Evolutionary conservation across 495 filamentous ascomycete species (phyloP), one percentile per base, ranked within the genome.

Genomic region (Tirmania nivea): DNA sequence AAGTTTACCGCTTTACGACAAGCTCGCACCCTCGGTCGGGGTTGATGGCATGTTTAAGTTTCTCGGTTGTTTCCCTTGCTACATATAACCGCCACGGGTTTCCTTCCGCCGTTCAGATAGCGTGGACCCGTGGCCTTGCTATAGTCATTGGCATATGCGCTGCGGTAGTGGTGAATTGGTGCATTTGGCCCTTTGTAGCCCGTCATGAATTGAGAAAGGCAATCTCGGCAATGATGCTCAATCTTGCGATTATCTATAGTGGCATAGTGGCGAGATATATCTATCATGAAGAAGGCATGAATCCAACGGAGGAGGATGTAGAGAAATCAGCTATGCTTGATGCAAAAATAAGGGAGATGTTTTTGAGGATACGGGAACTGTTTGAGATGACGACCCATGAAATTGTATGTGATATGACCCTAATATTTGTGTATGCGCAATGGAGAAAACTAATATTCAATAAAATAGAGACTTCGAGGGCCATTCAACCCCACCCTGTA

Each of bases 111-210:
- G 60, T 62, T 14, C 62, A 59, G n/a, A 65, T 74, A 12, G 69
- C 73, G 8, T 73, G 69, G 63, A 70, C 68, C 16, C 62, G 70
- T 36, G 74, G 73, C 4, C 52, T 69, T 5, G 69, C 72, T 2
- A 68, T 78, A 56, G 63, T 75, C 1, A 55, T 73, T 35, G 75
- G 75, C 0, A 67, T 75, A 25, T 67, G 74, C 0, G 66, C 69
- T 0, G 70, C 75, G 3, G 63, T 78, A 16, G 54, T 73, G 1
- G 67, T 76, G 10, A 78, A 77, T 58, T 78, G 74, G 75, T 51
- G 75, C 8, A 65, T 78, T 17, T 78, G 75, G 75, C 75, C 75
- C 42, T 78, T 78, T 49, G 68, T 78, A 6, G 75, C 75, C 17
- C 65, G 75, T 8, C 74, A 78, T 59, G 74, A 78, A 55, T 67